These are phyloP conservation scores for Chytridiales sp. DNA, from an alignment of 371 early-diverging fungal genomes.

Conservation along the genomic window DNA sequence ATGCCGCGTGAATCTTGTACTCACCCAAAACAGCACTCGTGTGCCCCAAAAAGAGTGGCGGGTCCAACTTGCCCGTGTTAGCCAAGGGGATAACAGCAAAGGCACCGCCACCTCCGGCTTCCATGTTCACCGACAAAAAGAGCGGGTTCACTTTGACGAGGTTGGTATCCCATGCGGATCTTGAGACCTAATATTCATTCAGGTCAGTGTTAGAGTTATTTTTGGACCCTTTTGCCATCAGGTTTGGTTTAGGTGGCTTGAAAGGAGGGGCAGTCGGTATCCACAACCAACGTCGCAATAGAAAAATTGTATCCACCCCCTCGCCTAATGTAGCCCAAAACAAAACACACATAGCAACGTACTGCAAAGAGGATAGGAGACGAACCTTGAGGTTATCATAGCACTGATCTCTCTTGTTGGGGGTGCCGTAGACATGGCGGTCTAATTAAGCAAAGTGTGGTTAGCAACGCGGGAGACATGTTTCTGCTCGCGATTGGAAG, in stretches of 20 bases:
- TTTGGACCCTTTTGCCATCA: too few relatives aligned
- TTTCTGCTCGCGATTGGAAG: too few relatives aligned
- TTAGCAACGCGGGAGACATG: too few relatives aligned
- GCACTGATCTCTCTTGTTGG: conserved; percentile 84
- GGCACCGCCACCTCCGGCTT: conserved; percentile 95
- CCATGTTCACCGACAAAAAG: conserved; percentile 93
- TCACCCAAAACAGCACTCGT: conserved; percentile 73
- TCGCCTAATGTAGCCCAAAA: not conserved
- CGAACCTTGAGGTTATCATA: conserved; percentile 87
- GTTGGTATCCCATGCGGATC: conserved; percentile 97
- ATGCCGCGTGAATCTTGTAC: not conserved
- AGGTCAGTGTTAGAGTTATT: too few relatives aligned
- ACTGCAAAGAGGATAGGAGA: not conserved
- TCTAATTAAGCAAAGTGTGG: too few relatives aligned
- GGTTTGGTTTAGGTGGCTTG: not conserved
- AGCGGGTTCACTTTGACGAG: conserved; percentile 90
- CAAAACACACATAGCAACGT: not conserved
- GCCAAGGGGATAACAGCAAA: conserved; percentile 90
- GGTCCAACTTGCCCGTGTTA: conserved; percentile 80
- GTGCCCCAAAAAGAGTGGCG: conserved; percentile 90
- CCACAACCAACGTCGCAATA: not conserved
- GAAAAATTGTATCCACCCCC: not conserved
- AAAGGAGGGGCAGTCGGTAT: not conserved
- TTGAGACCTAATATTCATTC: conserved; percentile 54
- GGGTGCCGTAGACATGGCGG: conserved; percentile 93